Evolutionary conservation across 2,329 filamentous ascomycete species (phyloP), one percentile per base, ranked within the genome.

Genomic region (Endoconidiophora laricicola): DNA sequence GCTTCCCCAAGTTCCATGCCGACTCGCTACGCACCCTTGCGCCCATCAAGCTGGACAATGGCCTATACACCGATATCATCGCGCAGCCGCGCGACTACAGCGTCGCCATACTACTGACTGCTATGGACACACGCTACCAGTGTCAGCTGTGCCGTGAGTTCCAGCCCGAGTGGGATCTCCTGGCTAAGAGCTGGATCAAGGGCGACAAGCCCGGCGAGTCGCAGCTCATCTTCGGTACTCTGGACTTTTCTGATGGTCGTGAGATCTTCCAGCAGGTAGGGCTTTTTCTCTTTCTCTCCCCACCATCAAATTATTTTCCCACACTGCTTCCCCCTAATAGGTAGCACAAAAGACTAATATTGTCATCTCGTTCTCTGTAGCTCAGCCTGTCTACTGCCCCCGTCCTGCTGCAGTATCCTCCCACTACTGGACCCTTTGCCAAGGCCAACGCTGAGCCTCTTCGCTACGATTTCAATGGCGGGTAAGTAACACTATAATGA

Each of bases 341-440:
- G 29, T 5, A 24, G 3, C 1, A 29, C 29, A 54, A 41, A 53
- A 33, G 4, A 38, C 7, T 22, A 16, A 39, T 4, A 37, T 38
- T 48, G 47, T 51, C 37, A n/a, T 38, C 5, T 36, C 20, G 12
- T 33, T 33, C 6, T 36, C 38, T 39, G 10, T 58, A 96, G 90
- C 76, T 96, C 58, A 81, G 84, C 65, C 79, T 98, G 40, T 86
- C 94, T 79, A 95, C 90, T 44, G 91, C 91, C 5, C 91, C 91
- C 1, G 82, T 96, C 38, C 73, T 98, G 41, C 69, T 95, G 42
- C 70, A 94, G 57, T 96, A 91, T 70, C 85, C 78, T 55, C 86
- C 54, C 22, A 95, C 88, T 4, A 67, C 73, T 50, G 91, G 91
- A 16, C 82, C 85, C 23, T 76, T 86, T 63, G 87, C 90, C 47